Conservation (phyloP, 2,329 filamentous ascomycete species). For the Didymella pinodella region DNA sequence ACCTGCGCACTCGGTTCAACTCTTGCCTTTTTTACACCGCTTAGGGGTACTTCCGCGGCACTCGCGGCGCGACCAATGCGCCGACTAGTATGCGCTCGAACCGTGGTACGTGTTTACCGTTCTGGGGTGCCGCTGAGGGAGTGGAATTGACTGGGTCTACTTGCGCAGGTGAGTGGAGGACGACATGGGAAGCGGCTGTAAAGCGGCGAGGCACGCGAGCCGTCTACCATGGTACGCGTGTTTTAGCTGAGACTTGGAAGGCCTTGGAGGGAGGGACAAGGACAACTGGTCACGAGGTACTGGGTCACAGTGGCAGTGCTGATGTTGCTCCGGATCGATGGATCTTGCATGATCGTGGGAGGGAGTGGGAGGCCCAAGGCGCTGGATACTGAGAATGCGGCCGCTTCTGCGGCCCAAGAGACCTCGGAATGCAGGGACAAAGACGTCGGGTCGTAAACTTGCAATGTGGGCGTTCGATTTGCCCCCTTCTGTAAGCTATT, state of each 20-base stretch:
- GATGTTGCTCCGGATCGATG: slow-evolving; percentile 1
- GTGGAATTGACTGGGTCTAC: slow-evolving; percentile 7
- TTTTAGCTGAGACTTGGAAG: slow-evolving; percentile 14
- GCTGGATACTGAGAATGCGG: slow-evolving; percentile 16
- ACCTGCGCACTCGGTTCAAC: not conserved
- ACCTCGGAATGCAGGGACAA: slow-evolving; percentile 14
- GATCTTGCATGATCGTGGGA: slow-evolving; percentile 12
- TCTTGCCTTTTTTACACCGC: slow-evolving; percentile 5
- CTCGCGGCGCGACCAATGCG: slow-evolving; percentile 10
- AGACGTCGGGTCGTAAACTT: not conserved
- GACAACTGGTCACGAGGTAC: slow-evolving; percentile 5
- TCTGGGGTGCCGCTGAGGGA: slow-evolving; percentile 6
- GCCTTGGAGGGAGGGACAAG: not conserved
- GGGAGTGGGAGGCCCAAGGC: slow-evolving; percentile 13
- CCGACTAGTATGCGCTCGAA: slow-evolving; percentile 11
- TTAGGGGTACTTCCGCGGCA: slow-evolving; percentile 13
- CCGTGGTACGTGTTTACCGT: slow-evolving; percentile 7
- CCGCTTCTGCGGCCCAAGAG: slow-evolving; percentile 4
- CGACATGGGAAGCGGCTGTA: slow-evolving; percentile 12
- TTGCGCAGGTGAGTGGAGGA: slow-evolving; percentile 7
- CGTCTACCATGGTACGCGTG: slow-evolving; percentile 17
- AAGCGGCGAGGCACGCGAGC: slow-evolving; percentile 20
- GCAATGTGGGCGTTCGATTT: not conserved
- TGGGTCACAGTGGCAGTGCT: slow-evolving; percentile 5
- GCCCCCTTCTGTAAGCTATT: slow-evolving; percentile 3